phyloP scores from a whole-genome alignment of 2,329 filamentous ascomycete genomes.

The Conoideocrella luteorostrata region DNA sequence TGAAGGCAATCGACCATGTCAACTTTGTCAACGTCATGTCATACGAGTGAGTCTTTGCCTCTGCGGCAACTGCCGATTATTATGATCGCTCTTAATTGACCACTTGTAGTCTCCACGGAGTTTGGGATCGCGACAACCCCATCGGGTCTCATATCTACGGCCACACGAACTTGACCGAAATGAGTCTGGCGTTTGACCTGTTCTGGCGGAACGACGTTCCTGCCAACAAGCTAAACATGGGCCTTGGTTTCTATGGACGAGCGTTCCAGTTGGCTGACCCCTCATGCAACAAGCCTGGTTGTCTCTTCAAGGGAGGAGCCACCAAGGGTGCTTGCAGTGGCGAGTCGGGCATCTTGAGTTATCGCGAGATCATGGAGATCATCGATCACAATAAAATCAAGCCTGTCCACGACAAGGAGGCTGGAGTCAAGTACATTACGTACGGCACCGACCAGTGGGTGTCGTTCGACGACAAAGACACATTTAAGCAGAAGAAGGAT shows the following conservation, averaged over 20 bases:
- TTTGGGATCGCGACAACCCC: slow-evolving; percentile 25
- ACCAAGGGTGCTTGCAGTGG: background rate
- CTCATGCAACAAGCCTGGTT: slow-evolving; percentile 17
- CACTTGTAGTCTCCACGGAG: slow-evolving; percentile 35
- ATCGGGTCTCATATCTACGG: slow-evolving; percentile 25
- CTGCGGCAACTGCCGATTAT: too few relatives aligned
- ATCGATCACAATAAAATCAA: background rate
- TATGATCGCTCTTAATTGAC: background rate
- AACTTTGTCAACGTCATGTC: background rate
- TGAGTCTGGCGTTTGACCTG: slow-evolving; percentile 32
- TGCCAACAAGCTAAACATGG: slow-evolving; percentile 35
- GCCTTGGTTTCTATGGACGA: slow-evolving; percentile 37
- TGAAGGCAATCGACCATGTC: slow-evolving; percentile 11
- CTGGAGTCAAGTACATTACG: slow-evolving; percentile 12
- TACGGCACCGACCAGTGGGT: slow-evolving; percentile 21
- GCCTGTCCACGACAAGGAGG: background rate
- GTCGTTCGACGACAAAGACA: slow-evolving; percentile 23
- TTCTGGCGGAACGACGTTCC: slow-evolving; percentile 39
- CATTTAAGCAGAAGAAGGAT: slow-evolving; percentile 20
- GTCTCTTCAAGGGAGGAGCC: slow-evolving; percentile 5
- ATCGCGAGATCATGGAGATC: background rate
- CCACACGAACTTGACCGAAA: slow-evolving; percentile 43
- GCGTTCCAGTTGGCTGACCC: slow-evolving; percentile 5
- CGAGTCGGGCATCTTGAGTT: background rate
- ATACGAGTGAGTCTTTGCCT: too few relatives aligned